These are phyloP conservation scores for Scutellaria minor DNA, from an alignment of 257 asterid species.

Conservation along the genomic window DNA sequence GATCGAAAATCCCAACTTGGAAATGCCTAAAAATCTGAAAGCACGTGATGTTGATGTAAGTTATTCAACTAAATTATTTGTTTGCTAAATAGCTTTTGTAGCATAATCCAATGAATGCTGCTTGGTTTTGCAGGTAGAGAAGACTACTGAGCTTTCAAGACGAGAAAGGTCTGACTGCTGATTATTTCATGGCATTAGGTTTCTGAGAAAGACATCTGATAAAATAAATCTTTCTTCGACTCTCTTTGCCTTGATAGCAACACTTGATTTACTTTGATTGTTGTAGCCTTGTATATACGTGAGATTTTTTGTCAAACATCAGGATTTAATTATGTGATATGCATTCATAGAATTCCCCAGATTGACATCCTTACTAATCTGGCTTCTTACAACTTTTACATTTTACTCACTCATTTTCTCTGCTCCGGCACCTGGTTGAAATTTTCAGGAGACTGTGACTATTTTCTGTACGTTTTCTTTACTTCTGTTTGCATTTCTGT, in stretches of 20 bases:
- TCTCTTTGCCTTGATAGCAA: not conserved
- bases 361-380: not conserved
- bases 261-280: not conserved
- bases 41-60: conserved; percentile 87
- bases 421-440: not conserved
- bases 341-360: not conserved
- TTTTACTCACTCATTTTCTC: not conserved
- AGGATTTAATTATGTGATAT: not conserved
- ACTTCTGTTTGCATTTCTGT: not conserved
- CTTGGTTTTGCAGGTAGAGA: conserved; percentile 63
- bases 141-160: conserved; percentile 90
- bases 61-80: not conserved
- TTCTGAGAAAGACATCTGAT: conserved; percentile 9
- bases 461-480: not conserved
- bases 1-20: conserved; percentile 84
- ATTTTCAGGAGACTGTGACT: too few relatives aligned
- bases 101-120: conserved; percentile 18
- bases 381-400: not conserved
- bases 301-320: too few relatives aligned
- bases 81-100: not conserved
- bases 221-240: not conserved
- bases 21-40: conserved; percentile 78
- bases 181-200: not conserved
- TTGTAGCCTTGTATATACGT: not conserved
- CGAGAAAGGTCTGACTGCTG: conserved; percentile 72